Conservation (phyloP, 768 basidiomycete genomes). For the Suillus occidentalis region DNA sequence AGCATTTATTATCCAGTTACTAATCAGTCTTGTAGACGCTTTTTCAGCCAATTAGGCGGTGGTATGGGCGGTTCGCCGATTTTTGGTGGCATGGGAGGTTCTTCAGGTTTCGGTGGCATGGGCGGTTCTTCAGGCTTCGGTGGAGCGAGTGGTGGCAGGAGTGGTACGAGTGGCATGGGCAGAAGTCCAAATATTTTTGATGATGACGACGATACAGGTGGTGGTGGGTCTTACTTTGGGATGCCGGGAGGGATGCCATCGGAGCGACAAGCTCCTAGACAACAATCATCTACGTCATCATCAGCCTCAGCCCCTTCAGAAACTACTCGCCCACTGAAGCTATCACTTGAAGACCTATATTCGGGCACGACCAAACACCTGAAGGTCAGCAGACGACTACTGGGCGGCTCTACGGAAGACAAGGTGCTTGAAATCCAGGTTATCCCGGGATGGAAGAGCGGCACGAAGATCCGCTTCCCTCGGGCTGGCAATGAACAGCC, state of each 20-base stretch:
- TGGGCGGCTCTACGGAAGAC: constrained; percentile 78
- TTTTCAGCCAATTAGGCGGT: constrained; percentile 40
- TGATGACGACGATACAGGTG: constrained; percentile 46
- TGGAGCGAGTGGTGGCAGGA: constrained; percentile 37
- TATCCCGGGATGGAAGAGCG: constrained; percentile 92
- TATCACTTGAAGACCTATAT: constrained; percentile 86
- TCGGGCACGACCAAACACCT: constrained; percentile 83
- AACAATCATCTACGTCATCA: constrained; percentile 29
- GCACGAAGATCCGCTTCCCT: constrained; percentile 91
- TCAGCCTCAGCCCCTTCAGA: constrained; percentile 43
- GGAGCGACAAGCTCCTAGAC: constrained; percentile 36
- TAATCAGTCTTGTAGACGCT: constrained; percentile 42
- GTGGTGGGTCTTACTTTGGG: constrained; percentile 37
- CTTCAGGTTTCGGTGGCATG: constrained; percentile 17
- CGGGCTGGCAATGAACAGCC: constrained; percentile 80
- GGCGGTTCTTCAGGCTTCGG: constrained; percentile 21
- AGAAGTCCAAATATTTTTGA: constrained; percentile 35
- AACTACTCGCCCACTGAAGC: constrained; percentile 78
- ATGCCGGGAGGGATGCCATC: constrained; percentile 59
- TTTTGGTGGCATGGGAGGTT: constrained; percentile 38
- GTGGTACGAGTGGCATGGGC: constrained; percentile 31
- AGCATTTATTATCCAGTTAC: background rate
- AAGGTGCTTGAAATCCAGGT: constrained; percentile 81
- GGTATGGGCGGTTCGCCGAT: no score
- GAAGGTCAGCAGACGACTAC: constrained; percentile 74